These are phyloP conservation scores for Leptoxyphium fumago DNA, from an alignment of 2,329 filamentous ascomycete genomes.

Conservation along the genomic window DNA sequence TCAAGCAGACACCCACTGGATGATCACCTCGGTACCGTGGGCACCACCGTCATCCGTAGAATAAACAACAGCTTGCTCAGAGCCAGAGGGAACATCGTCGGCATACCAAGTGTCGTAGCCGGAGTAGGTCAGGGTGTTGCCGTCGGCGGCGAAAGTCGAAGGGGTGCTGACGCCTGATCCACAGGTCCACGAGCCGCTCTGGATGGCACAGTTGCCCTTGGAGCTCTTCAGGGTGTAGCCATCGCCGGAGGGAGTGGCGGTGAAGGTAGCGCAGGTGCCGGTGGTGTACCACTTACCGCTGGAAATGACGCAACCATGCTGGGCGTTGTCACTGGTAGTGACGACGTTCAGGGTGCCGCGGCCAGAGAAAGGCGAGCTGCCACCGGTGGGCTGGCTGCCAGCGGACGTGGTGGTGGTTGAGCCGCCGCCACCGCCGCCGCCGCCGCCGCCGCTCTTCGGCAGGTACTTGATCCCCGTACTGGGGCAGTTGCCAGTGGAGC, in stretches of 20 bases:
- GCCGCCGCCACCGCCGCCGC: neutral
- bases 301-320: constrained; percentile 51
- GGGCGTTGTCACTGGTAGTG: constrained; percentile 25
- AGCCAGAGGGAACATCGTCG: constrained; percentile 27
- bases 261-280: constrained; percentile 54
- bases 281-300: constrained; percentile 52
- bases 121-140: constrained; percentile 23
- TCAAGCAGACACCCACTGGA: constrained; percentile 18
- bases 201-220: constrained; percentile 45
- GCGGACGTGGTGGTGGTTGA: constrained; percentile 14
- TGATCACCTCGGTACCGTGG: constrained; percentile 19
- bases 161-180: constrained; percentile 30
- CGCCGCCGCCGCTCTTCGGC: constrained; percentile 33
- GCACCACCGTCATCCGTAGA: constrained; percentile 8
- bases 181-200: constrained; percentile 40
- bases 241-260: constrained; percentile 25
- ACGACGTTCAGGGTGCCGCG: constrained; percentile 45
- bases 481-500: constrained; percentile 47
- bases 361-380: constrained; percentile 36
- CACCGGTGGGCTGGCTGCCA: constrained; percentile 17
- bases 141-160: constrained; percentile 26
- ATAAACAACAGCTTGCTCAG: constrained; percentile 31
- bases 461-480: constrained; percentile 48
- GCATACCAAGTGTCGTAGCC: constrained; percentile 29
- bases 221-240: constrained; percentile 43